phyloP scores from a whole-genome alignment of 1,139 yeast genomes.

The Candida freyschussii region DNA sequence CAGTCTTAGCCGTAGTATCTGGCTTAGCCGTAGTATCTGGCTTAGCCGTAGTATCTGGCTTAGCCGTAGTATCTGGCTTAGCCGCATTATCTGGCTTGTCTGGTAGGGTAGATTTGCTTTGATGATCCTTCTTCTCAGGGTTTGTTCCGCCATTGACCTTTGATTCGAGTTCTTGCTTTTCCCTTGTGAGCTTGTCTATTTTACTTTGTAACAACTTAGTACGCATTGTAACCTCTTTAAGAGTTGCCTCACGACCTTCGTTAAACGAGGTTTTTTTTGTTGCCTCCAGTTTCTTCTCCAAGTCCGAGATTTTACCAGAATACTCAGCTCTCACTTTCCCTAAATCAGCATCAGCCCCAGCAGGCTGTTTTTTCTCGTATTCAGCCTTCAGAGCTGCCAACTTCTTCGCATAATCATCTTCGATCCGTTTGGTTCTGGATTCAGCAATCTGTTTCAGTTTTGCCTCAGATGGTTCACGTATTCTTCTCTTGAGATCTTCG shows the following conservation, averaged over 20 bases:
- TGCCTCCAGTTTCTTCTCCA: slow-evolving; percentile 18
- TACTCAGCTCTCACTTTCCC: slow-evolving; percentile 7
- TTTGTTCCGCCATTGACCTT: slow-evolving; percentile 21
- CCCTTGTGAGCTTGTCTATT: slow-evolving; percentile 31
- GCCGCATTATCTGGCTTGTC: slow-evolving; percentile 2
- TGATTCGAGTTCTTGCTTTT: slow-evolving; percentile 27
- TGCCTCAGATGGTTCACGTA: slow-evolving; percentile 25
- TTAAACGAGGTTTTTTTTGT: slow-evolving; percentile 34
- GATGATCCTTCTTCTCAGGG: not conserved
- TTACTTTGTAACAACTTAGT: slow-evolving; percentile 30
- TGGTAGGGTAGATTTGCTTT: no score
- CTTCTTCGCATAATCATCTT: slow-evolving; percentile 23
- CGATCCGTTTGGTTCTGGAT: slow-evolving; percentile 23
- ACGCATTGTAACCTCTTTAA: slow-evolving; percentile 32
- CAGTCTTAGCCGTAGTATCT: slow-evolving; percentile 4
- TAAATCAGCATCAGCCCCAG: slow-evolving; percentile 1
- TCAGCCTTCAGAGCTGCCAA: slow-evolving; percentile 14
- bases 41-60: slow-evolving; percentile 2
- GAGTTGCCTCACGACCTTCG: slow-evolving; percentile 35
- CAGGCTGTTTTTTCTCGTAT: slow-evolving; percentile 10
- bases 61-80: not conserved
- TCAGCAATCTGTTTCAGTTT: slow-evolving; percentile 25
- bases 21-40: slow-evolving; percentile 10
- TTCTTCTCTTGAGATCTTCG: slow-evolving; percentile 28
- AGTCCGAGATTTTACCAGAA: slow-evolving; percentile 7